Base-by-base conservation (phyloP, 495 filamentous ascomycete genomes). In the Sabuloglossum arenarium region DNA sequence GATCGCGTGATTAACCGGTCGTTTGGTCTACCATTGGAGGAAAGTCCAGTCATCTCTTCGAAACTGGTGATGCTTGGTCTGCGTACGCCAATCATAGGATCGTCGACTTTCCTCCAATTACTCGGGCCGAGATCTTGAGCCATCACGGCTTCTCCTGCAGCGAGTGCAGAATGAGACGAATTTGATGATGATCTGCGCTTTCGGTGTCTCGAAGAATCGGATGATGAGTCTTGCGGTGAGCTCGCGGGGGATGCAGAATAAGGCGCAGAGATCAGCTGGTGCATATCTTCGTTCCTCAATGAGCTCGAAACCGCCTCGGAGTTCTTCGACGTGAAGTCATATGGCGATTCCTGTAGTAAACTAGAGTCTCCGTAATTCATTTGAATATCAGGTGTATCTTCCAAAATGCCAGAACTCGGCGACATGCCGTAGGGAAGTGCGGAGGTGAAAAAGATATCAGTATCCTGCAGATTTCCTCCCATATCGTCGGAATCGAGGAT, bases 111-210 rank as follows among this genome's bases (percentile, higher is more conserved):
- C 62, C 62, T n/a, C n/a, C n/a, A 65, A 29, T 67, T 63, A 28
- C 53, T 59, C 53, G 64, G 61, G 24, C 58, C 60, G 24, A 43
- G 43, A 29, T 57, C 24, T 12, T 64, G 43, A 23, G 47, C 49
- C 63, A 64, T 68, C 43, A 57, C 51, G 16, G 60, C 55, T 53
- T 67, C 67, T 21, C 53, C 59, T n/a, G 58, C 56, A 21, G 62
- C 59, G 23, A 62, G 29, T 11, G 55, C 66, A 12, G 68, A 68
- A 43, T 63, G 61, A 27, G 71, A 71, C 21, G 70, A 73, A 27
- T 70, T 66, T 8, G 72, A 72, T 23, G 70, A 69, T 16, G 64
- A 65, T 55, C 73, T 74, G 19, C 71, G 66, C 64, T 73, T 71
- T 32, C 66, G 68, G 23, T 58, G 59, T 45, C 59, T 63, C 8